Percentiles rank a stretch among this genome's conserved stretches.
phyloP scores from a whole-genome alignment of 768 basidiomycete genomes.

The Boletus coccyginus region DNA sequence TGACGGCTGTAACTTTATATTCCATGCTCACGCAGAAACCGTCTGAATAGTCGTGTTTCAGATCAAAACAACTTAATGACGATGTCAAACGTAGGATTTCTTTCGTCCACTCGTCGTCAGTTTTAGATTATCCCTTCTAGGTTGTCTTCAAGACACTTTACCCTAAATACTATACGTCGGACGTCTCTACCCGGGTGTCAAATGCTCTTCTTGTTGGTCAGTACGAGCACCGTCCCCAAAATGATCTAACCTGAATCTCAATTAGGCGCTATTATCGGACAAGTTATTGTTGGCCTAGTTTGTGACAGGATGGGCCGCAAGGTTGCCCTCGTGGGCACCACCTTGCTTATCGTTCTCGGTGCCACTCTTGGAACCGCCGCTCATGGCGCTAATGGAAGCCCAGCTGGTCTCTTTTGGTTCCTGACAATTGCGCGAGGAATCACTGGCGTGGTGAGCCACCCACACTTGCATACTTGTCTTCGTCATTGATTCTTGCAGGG shows the following conservation, averaged over 20 bases:
- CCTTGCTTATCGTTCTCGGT: constrained; percentile 65
- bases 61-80: constrained; percentile 74
- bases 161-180: constrained; percentile 56
- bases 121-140: constrained; percentile 32
- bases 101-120: background rate
- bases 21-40: background rate
- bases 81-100: constrained; percentile 52
- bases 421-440: constrained; percentile 70
- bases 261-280: constrained; percentile 59
- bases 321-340: constrained; percentile 68
- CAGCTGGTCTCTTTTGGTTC: constrained; percentile 68
- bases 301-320: constrained; percentile 76
- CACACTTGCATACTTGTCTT: background rate
- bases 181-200: constrained; percentile 64
- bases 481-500: constrained; percentile 39
- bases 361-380: constrained; percentile 67
- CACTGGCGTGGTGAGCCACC: constrained; percentile 53
- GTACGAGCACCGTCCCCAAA: constrained; percentile 9
- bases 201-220: constrained; percentile 69
- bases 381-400: constrained; percentile 55
- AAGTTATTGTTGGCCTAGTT: constrained; percentile 61
- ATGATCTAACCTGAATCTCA: background rate
- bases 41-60: constrained; percentile 23
- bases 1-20: constrained; percentile 48
- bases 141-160: constrained; percentile 66